Conservation (phyloP, 768 basidiomycete genomes). For the Saitozyma sp. region DNA sequence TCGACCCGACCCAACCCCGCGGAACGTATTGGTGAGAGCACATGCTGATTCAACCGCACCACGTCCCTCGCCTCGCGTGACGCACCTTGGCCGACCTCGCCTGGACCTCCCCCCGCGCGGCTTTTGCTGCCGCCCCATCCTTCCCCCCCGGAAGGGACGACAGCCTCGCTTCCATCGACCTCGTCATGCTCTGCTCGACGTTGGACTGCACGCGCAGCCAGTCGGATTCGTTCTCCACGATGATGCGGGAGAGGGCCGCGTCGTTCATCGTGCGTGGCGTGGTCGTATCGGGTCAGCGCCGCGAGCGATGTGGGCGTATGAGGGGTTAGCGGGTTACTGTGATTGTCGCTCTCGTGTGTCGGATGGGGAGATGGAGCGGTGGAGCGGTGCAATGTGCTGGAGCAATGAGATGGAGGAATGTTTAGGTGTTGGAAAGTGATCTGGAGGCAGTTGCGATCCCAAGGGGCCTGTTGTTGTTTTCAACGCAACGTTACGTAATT, state of each 20-base stretch:
- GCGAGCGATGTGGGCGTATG: background rate
- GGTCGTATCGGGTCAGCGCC: background rate
- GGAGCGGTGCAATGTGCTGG: background rate
- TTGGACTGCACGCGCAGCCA: constrained; percentile 66
- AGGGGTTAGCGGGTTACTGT: background rate
- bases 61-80: constrained; percentile 2
- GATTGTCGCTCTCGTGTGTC: background rate
- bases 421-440: too few relatives aligned
- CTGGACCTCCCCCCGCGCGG: constrained; percentile 50
- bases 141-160: constrained; percentile 52
- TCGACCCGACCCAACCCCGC: background rate
- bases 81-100: constrained; percentile 34
- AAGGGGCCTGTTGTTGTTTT: too few relatives aligned
- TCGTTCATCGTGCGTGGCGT: constrained; percentile 15
- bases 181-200: constrained; percentile 58
- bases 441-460: too few relatives aligned
- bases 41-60: background rate
- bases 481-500: too few relatives aligned
- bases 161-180: constrained; percentile 59
- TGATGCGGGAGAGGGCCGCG: constrained; percentile 29
- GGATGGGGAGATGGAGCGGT: background rate
- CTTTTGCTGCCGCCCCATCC: constrained; percentile 56
- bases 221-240: constrained; percentile 64
- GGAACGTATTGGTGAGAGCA: too few relatives aligned
- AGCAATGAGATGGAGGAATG: too few relatives aligned